These are phyloP conservation scores for Globisporangium echinulatum DNA, from an alignment of 352 stramenopile genomes.

Conservation along the genomic window DNA sequence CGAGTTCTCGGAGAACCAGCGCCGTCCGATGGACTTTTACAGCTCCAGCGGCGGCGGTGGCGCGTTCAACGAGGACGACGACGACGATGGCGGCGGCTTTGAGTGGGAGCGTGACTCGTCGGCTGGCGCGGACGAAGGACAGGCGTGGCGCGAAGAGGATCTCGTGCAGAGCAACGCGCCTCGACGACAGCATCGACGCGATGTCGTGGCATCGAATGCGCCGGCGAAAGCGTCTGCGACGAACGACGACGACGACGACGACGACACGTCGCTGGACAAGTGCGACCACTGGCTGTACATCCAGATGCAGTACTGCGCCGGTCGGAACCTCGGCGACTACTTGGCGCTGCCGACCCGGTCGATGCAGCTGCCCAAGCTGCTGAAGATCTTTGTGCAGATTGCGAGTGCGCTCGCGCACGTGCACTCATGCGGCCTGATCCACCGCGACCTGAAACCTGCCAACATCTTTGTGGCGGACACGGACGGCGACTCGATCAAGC, in stretches of 20 bases:
- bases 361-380: conserved; percentile 71
- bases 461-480: conserved; percentile 90
- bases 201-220: conserved; percentile 11
- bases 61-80: conserved; percentile 28
- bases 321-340: conserved; percentile 81
- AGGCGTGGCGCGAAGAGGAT: conserved; percentile 63
- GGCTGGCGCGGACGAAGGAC: conserved; percentile 22
- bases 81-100: conserved; percentile 66
- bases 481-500: conserved; percentile 81
- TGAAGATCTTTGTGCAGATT: conserved; percentile 88
- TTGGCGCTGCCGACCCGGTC: conserved; percentile 55
- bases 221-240: conserved; percentile 10
- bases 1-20: conserved; percentile 54
- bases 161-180: conserved; percentile 20
- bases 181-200: background rate
- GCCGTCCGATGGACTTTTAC: conserved; percentile 34
- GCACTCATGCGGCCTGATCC: conserved; percentile 86
- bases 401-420: conserved; percentile 87
- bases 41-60: conserved; percentile 25
- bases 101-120: conserved; percentile 68
- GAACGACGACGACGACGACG: conserved; percentile 39
- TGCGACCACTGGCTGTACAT: conserved; percentile 90
- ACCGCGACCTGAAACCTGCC: conserved; percentile 89
- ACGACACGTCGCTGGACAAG: conserved; percentile 42
- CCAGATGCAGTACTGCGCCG: conserved; percentile 90